A percentile compares a stretch with the other conserved stretches of the same genome.
phyloP scores from a whole-genome alignment of 2,329 filamentous ascomycete genomes.

The Ramichloridium luteum region DNA sequence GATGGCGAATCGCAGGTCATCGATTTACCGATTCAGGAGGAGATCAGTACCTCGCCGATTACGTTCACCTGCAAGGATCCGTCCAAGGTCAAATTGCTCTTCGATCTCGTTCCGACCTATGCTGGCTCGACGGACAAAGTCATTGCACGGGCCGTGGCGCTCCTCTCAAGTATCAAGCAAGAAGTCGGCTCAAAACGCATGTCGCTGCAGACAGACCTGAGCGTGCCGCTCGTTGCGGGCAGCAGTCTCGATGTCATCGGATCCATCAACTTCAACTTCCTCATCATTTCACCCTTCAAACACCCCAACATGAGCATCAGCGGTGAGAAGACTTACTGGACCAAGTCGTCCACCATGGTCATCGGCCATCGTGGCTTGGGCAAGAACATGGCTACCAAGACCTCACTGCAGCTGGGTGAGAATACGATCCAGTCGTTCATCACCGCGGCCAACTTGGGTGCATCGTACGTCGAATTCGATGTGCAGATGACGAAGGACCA shows the following conservation, averaged over 20 bases:
- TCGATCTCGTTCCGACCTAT: conserved; percentile 93
- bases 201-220: conserved; percentile 82
- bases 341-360: conserved; percentile 78
- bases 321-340: conserved; percentile 91
- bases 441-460: conserved; percentile 84
- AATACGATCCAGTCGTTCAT: conserved; percentile 96
- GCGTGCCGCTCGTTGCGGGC: conserved; percentile 76
- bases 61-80: conserved; percentile 72
- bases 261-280: conserved; percentile 90
- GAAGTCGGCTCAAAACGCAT: conserved; percentile 76
- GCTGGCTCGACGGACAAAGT: conserved; percentile 69
- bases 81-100: conserved; percentile 73
- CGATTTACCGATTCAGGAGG: conserved; percentile 86
- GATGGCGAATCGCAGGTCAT: conserved; percentile 78
- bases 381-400: conserved; percentile 73
- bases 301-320: conserved; percentile 91
- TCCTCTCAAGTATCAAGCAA: conserved; percentile 76
- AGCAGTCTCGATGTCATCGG: conserved; percentile 82
- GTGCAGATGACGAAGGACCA: conserved; percentile 98
- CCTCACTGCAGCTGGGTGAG: conserved; percentile 85
- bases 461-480: conserved; percentile 61
- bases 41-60: conserved; percentile 85
- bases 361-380: conserved; percentile 65
- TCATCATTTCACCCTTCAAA: conserved; percentile 85
- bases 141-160: conserved; percentile 76